phyloP scores from a whole-genome alignment of 441 rosid species.

The Eruca vesicaria region DNA sequence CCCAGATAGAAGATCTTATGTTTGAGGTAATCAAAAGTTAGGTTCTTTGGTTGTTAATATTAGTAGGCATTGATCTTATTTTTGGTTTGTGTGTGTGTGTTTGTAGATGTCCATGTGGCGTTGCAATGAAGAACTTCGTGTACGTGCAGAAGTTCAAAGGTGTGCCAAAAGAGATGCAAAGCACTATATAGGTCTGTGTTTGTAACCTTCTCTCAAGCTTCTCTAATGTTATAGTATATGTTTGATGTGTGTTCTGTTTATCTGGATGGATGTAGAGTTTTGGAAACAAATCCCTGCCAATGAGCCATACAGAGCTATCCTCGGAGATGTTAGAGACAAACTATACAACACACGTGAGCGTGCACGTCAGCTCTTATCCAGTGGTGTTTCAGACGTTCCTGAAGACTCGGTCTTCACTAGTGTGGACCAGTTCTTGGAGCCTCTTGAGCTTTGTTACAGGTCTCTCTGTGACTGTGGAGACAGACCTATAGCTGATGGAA shows the following conservation, averaged over 20 bases:
- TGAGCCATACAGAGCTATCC: conserved; percentile 63
- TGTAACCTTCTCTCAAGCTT: neutral
- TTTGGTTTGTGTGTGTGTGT: neutral
- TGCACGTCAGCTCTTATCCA: conserved; percentile 54
- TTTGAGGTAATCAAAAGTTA: conserved; percentile 45
- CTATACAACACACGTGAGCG: conserved; percentile 61
- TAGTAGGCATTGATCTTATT: neutral
- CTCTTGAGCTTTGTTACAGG: conserved; percentile 67
- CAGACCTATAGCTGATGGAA: conserved; percentile 62
- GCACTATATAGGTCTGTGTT: conserved; percentile 69
- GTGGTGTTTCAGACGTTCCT: conserved; percentile 58
- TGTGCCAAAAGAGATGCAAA: conserved; percentile 75
- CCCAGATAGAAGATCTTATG: conserved; percentile 69
- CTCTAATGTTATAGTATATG: neutral
- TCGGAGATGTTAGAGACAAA: conserved; percentile 62
- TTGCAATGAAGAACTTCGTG: conserved; percentile 83
- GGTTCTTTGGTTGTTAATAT: neutral
- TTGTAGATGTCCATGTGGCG: conserved; percentile 98
- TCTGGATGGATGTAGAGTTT: conserved; percentile 43
- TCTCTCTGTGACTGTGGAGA: conserved; percentile 61
- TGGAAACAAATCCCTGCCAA: conserved; percentile 60
- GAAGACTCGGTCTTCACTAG: conserved; percentile 52
- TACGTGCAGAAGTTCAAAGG: conserved; percentile 61
- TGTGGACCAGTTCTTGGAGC: conserved; percentile 72
- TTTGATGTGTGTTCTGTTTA: neutral